Base-by-base conservation (phyloP, 2,329 filamentous ascomycete species). In the Pseudomassariella vexata region DNA sequence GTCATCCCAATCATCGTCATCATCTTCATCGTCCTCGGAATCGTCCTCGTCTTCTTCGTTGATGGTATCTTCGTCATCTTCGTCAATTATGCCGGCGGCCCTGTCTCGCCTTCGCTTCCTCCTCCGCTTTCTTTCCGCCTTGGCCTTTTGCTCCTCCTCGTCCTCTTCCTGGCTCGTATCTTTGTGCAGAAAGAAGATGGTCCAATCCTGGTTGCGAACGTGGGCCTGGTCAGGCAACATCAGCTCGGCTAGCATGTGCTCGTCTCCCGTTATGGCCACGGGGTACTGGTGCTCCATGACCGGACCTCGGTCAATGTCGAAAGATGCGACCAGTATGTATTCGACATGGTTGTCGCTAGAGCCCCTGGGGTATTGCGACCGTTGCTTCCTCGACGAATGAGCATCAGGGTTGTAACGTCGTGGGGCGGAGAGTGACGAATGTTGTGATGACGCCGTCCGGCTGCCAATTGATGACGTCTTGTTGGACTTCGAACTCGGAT, bases 281-380 rank as follows among this genome's bases (percentile, higher is more conserved):
- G 92, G 92, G 54, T 90, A 98, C 55, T 98, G 92, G 56, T 98
- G 89, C 56, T 98, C 92, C 92, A 98, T 96, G 48, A 95, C 80
- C 28, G 90, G 90, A 3, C 92, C 92, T 32, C 86, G 80, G 57
- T 96, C 90, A 49, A 96, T 94, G 59, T 96, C 88, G 61, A 98
- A 98, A 3, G 88, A 94, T 4, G 92, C 92, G 34, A 98, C 92
- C 32, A 98, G 70, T 32, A 98, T 96, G 55, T 96, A 98, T 57
- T 98, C 92, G 62, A 98, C 92, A 81, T 98, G 92, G 50, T 92
- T 94, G 56, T 96, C 83, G 5, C 68, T 66, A 9, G 78, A 74
- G 35, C 81, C 71, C n/a, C 78, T 70, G 11, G 84, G 84, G 50
- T 88, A 89, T 49, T 88, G 84, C 14, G 84, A 84, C 35, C 77